Conservation (phyloP, 2,329 filamentous ascomycete genomes). For the Sphaceloma murrayae region DNA sequence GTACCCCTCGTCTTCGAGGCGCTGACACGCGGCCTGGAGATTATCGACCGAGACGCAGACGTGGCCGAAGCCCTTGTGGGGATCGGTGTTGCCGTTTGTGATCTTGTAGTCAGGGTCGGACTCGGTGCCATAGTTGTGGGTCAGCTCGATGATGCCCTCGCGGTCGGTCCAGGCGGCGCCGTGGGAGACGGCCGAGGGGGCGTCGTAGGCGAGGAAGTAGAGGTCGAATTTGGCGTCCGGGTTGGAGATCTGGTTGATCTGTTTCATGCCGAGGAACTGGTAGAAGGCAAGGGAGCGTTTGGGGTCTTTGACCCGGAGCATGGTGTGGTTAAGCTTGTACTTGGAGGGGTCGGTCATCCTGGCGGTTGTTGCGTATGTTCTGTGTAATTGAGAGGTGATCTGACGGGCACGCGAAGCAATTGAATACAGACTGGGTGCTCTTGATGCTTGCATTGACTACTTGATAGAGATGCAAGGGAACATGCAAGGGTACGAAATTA, state of each 20-base stretch:
- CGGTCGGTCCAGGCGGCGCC: conserved; percentile 71
- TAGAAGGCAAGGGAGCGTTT: conserved; percentile 81
- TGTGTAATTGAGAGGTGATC: background rate
- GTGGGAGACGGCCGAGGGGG: conserved; percentile 60
- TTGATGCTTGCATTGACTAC: conserved; percentile 9
- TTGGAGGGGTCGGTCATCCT: conserved; percentile 51
- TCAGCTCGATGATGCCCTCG: conserved; percentile 73
- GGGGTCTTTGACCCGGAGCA: conserved; percentile 73
- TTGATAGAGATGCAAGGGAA: background rate
- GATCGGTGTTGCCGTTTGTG: conserved; percentile 85
- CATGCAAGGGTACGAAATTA: background rate
- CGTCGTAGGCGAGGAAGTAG: conserved; percentile 89
- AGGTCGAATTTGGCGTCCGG: conserved; percentile 88
- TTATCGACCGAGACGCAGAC: conserved; percentile 60
- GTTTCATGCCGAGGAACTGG: conserved; percentile 77
- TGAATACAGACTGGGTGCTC: conserved; percentile 8
- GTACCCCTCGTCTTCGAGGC: conserved; percentile 83
- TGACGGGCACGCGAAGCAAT: background rate
- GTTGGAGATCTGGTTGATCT: conserved; percentile 70
- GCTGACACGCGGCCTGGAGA: conserved; percentile 79
- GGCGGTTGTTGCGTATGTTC: conserved; percentile 28
- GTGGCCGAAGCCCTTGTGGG: conserved; percentile 73
- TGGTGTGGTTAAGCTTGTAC: conserved; percentile 57
- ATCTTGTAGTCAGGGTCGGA: conserved; percentile 68
- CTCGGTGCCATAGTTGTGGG: conserved; percentile 81